Base-by-base conservation (phyloP, 2,329 filamentous ascomycete species). In the Cryphonectria nitschkei region DNA sequence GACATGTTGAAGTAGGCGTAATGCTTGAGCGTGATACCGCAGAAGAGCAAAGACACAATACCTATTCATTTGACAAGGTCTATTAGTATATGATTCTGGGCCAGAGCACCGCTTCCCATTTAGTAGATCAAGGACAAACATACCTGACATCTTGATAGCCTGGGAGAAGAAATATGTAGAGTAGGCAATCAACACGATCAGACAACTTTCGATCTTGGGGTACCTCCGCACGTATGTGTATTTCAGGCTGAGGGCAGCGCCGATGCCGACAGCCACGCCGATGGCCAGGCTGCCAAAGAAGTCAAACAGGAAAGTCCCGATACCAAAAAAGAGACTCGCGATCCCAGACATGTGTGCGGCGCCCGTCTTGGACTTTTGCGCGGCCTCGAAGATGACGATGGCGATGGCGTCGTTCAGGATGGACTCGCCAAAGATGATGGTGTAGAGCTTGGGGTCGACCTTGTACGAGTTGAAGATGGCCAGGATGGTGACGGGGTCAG, bases 1-100 rank as follows among this genome's bases (percentile, higher is more conserved):
- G 96, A 99, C 96, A 99, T 99, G 84, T 99, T 99, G 86, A 98
- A 98, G 83, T 99, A 99, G 73, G 96, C 96, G 78, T 99, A 99
- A 80, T 99, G 96, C 82, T 99, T 99, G 74, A 99, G 85, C 14
- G 96, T 98, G 76, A 99, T 99, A 69, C 96, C 96, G 81, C 96
- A 99, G 84, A 99, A 99, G 1, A 99, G 86, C 71, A 99, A 85
- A 34, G 96, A 97, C 75, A 99, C 96, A 77, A 99, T 99, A 75
- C 95, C 94, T 96, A 75, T 1, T 43, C 6, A 6, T 43, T 43
- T 43, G 39, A 8, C 37, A 39, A 50, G 1, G 2, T 32, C 58
- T 22, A 37, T 54, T 43, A 56, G 66, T 29, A 72, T 58, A 9
- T 9, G 9, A 11, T 39, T 39, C 37, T 39, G 37, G 37, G 37